These are phyloP conservation scores for Alliaria petiolata DNA, from an alignment of 345 rosid genomes.

Conservation along the genomic window DNA sequence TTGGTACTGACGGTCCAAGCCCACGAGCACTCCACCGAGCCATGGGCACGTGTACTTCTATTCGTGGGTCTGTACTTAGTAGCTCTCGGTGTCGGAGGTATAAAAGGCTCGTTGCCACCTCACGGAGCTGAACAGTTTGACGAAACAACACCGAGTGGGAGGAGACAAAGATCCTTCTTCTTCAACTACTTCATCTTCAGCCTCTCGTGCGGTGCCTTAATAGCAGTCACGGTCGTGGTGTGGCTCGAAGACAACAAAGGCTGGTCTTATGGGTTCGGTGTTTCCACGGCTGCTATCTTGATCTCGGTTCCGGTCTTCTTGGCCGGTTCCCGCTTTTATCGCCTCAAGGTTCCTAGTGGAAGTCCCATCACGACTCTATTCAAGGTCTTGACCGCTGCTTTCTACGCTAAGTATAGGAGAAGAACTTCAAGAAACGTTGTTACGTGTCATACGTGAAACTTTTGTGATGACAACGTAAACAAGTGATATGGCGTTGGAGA, in stretches of 20 bases:
- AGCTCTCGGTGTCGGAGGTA: constrained; percentile 91
- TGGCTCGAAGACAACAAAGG: constrained; percentile 96
- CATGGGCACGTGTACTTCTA: constrained; percentile 47
- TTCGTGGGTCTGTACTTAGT: constrained; percentile 76
- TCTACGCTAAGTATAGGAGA: constrained; percentile 31
- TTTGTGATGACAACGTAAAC: constrained; percentile 6
- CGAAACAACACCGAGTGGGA: constrained; percentile 59
- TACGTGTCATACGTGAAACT: constrained; percentile 37
- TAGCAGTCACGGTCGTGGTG: constrained; percentile 87
- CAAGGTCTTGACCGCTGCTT: constrained; percentile 63
- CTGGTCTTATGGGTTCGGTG: constrained; percentile 89
- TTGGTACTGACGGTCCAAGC: constrained; percentile 52
- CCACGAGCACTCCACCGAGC: constrained; percentile 45
- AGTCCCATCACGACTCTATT: constrained; percentile 79
- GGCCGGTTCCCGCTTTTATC: constrained; percentile 62
- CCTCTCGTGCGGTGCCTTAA: constrained; percentile 77
- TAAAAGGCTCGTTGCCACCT: constrained; percentile 89
- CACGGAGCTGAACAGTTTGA: constrained; percentile 96
- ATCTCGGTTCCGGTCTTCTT: constrained; percentile 70
- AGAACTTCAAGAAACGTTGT: constrained; percentile 39
- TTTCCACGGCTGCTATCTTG: constrained; percentile 65
- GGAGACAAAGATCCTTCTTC: constrained; percentile 80
- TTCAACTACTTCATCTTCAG: constrained; percentile 83
- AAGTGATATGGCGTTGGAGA: constrained; percentile 19
- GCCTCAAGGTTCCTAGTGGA: constrained; percentile 61